Evolutionary conservation across 2,329 filamentous ascomycete genomes (phyloP).

Genomic region (Amauroascus niger): DNA sequence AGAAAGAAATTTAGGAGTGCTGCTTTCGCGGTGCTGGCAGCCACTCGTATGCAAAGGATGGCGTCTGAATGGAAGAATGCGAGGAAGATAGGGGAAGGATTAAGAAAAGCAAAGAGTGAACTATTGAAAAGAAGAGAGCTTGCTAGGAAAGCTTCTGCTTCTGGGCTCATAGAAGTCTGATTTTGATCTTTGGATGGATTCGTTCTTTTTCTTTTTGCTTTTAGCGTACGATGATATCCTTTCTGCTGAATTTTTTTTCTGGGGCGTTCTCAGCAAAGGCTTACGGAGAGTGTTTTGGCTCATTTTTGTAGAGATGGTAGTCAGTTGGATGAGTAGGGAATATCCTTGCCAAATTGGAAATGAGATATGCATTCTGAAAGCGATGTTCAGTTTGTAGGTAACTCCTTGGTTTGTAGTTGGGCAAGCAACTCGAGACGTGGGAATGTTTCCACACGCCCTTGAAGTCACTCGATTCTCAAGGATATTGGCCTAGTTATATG

Average conservation of each 20-base stretch:
- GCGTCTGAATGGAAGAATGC: conserved; percentile 37
- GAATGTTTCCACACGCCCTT: no score
- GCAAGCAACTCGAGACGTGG: no score
- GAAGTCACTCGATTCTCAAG: no score
- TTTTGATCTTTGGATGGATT: background rate
- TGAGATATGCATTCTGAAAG: background rate
- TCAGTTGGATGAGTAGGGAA: background rate
- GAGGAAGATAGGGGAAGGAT: conserved; percentile 36
- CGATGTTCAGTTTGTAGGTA: no score
- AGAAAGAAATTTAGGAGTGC: conserved; percentile 36
- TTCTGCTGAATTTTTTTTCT: background rate
- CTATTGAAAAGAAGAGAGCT: conserved; percentile 31
- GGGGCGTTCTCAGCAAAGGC: background rate
- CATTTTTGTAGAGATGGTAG: background rate
- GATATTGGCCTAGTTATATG: no score
- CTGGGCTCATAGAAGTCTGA: background rate
- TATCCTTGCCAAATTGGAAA: background rate
- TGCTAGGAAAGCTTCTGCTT: conserved; percentile 15
- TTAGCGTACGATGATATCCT: background rate
- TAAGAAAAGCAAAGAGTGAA: conserved; percentile 36
- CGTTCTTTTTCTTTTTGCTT: background rate
- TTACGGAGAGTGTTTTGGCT: background rate
- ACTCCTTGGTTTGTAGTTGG: no score
- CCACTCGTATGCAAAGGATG: conserved; percentile 39
- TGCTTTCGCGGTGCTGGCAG: conserved; percentile 36